Percentiles rank a stretch among this genome's conserved stretches.
phyloP scores from a whole-genome alignment of 345 rosid species.

The Alliaria petiolata region DNA sequence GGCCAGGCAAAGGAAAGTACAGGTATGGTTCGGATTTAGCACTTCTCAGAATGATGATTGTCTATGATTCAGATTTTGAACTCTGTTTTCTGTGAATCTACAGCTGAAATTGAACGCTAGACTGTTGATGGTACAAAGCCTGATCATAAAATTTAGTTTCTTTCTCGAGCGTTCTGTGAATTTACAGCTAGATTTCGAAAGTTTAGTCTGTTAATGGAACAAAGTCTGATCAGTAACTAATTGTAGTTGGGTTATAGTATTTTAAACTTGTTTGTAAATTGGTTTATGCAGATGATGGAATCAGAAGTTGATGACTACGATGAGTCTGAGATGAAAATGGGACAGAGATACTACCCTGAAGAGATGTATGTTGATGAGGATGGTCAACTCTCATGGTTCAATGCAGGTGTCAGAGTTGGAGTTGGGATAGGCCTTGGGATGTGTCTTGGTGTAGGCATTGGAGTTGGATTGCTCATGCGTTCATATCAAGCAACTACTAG shows the following conservation, averaged over 20 bases:
- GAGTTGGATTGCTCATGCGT: conserved; percentile 92
- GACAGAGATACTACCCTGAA: conserved; percentile 43
- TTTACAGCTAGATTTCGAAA: not conserved
- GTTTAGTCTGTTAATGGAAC: not conserved
- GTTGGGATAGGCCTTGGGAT: conserved; percentile 94
- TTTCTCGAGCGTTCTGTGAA: not conserved
- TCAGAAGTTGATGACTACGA: conserved; percentile 48
- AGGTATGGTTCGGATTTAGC: conserved; percentile 33
- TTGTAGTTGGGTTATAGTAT: not conserved
- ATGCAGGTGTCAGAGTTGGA: conserved; percentile 93
- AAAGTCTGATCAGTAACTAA: no score
- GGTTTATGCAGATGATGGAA: conserved; percentile 43
- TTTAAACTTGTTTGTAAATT: not conserved
- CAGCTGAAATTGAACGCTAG: not conserved
- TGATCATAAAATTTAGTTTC: not conserved
- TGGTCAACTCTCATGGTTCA: conserved; percentile 89
- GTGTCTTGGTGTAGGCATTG: conserved; percentile 90
- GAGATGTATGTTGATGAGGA: conserved; percentile 76
- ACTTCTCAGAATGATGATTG: not conserved
- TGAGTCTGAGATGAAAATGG: conserved; percentile 56
- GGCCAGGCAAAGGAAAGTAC: conserved; percentile 42
- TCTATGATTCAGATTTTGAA: not conserved
- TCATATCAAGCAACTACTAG: conserved; percentile 95
- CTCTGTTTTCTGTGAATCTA: no score
- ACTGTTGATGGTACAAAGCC: not conserved